These are phyloP conservation scores for Kwoniella sp. DNA, from an alignment of 768 basidiomycete species.

Conservation along the genomic window DNA sequence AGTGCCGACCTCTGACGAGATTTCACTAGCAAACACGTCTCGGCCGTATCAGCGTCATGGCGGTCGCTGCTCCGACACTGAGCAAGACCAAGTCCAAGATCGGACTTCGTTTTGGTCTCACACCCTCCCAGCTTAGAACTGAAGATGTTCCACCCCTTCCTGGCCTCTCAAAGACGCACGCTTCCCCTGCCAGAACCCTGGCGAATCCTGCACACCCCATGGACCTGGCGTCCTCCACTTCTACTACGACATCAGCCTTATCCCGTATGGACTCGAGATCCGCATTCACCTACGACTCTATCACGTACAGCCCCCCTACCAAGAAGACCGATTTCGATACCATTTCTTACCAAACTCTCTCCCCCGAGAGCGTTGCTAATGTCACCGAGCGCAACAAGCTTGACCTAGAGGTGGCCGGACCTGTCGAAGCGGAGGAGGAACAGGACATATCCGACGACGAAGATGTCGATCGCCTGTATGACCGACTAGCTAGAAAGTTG, in stretches of 20 bases:
- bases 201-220: too few relatives aligned
- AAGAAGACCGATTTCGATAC: conserved; percentile 23
- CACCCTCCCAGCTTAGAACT: conserved; percentile 38
- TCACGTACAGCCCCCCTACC: conserved; percentile 1
- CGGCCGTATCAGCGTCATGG: conserved; percentile 1
- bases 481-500: too few relatives aligned
- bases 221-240: conserved; percentile 8
- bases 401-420: not conserved
- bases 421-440: not conserved
- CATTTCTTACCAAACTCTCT: conserved; percentile 22
- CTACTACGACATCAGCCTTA: conserved; percentile 5
- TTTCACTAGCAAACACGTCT: not conserved
- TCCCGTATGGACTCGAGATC: conserved; percentile 25
- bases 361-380: not conserved
- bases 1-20: too few relatives aligned
- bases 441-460: too few relatives aligned
- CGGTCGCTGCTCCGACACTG: conserved; percentile 19
- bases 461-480: too few relatives aligned
- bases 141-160: conserved; percentile 1
- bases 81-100: conserved; percentile 44
- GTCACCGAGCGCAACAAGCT: not conserved
- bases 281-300: conserved; percentile 33
- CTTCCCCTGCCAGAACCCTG: too few relatives aligned
- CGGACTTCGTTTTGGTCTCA: conserved; percentile 43
- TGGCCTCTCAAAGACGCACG: not conserved